A percentile compares a stretch with the other conserved stretches of the same genome.
Evolutionary conservation across 306 rosid species (phyloP).

Genomic region (Citrullus mucosospermus): DNA sequence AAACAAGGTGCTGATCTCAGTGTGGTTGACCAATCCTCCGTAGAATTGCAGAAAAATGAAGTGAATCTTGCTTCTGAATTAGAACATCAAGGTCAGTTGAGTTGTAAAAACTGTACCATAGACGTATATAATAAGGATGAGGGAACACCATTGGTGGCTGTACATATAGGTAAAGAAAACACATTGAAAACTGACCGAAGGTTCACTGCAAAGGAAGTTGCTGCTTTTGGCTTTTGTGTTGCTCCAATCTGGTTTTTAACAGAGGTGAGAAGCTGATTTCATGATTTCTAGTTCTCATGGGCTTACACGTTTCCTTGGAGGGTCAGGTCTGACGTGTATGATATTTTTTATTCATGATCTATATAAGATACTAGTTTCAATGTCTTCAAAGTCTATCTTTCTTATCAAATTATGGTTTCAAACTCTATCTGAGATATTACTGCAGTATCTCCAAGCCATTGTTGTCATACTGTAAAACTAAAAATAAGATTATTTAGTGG

Average conservation of each 20-base stretch:
- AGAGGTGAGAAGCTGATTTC: conserved; percentile 11
- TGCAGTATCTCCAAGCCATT: not conserved
- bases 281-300: not conserved
- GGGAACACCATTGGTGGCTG: not conserved
- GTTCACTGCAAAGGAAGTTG: conserved; percentile 12
- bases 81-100: conserved; percentile 7
- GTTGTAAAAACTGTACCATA: conserved; percentile 4
- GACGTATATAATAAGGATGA: not conserved
- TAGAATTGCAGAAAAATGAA: not conserved
- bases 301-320: not conserved
- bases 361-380: not conserved
- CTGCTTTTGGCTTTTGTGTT: conserved; percentile 13
- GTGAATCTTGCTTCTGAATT: not conserved
- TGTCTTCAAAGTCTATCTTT: not conserved
- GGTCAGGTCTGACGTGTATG: not conserved
- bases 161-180: not conserved
- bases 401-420: not conserved
- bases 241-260: conserved; percentile 23
- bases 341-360: not conserved
- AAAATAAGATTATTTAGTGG: not conserved
- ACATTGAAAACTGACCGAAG: conserved; percentile 7
- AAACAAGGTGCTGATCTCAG: not conserved
- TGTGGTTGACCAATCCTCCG: not conserved
- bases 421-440: not conserved
- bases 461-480: not conserved